Evolutionary conservation across 768 basidiomycete genomes (phyloP).

Genomic region (Cystofilobasidium macerans): DNA sequence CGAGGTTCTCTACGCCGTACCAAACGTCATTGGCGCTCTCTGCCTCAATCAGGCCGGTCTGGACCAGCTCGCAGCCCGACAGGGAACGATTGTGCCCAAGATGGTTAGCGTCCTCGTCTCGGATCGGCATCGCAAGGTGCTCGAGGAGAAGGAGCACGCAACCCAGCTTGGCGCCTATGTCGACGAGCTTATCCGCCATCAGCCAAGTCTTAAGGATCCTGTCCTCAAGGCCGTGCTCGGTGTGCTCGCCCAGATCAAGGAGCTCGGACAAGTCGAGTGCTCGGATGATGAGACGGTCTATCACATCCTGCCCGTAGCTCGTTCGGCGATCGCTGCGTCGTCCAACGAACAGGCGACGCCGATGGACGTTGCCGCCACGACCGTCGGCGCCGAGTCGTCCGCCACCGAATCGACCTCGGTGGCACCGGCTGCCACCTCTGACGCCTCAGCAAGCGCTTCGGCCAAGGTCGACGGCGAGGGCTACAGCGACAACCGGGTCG

Average conservation of each 20-base stretch:
- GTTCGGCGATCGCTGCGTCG: background rate
- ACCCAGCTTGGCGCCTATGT: slow-evolving; percentile 76
- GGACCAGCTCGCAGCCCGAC: slow-evolving; percentile 58
- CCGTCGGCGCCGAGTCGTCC: background rate
- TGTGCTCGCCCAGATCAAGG: slow-evolving; percentile 62
- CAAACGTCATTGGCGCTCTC: slow-evolving; percentile 88
- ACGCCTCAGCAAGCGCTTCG: background rate
- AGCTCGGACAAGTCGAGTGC: slow-evolving; percentile 7
- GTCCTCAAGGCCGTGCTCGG: slow-evolving; percentile 68
- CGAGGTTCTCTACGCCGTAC: slow-evolving; percentile 84
- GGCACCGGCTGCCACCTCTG: background rate
- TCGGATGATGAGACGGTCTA: slow-evolving; percentile 25
- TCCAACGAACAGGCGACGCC: background rate
- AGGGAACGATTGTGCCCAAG: slow-evolving; percentile 65
- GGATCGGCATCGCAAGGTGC: slow-evolving; percentile 64
- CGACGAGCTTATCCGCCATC: slow-evolving; percentile 92
- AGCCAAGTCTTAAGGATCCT: slow-evolving; percentile 68
- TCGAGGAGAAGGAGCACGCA: slow-evolving; percentile 87
- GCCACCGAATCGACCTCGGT: slow-evolving; percentile 6
- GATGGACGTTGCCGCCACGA: slow-evolving; percentile 1
- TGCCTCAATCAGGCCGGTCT: slow-evolving; percentile 88
- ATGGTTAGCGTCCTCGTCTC: slow-evolving; percentile 80
- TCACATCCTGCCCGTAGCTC: slow-evolving; percentile 14
- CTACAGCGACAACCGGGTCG: slow-evolving; percentile 52
- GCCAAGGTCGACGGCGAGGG: slow-evolving; percentile 8